Base-by-base conservation (phyloP, 2,329 filamentous ascomycete species). In the Penicillium sp. region DNA sequence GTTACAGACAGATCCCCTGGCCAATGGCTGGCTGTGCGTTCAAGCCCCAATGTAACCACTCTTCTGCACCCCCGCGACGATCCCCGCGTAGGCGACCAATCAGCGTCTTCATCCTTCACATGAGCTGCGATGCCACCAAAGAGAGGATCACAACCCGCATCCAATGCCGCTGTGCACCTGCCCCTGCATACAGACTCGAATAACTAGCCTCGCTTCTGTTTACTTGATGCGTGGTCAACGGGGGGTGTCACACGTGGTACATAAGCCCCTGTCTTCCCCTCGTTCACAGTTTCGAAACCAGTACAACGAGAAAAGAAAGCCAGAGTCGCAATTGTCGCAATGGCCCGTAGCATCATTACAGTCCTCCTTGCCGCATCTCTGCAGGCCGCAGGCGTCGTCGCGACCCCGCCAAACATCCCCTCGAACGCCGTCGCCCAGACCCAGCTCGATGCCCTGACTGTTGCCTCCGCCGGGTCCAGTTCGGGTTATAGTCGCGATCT, bases 401-500 rank as follows among this genome's bases (percentile, higher is more conserved):
- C 65, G 8, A 52, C 80, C 15, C 82, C 83, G 74, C 86, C 89
- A 7, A 86, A 86, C 46, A 86, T 93, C 62, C 91, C 91, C 19
- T 82, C 83, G 5, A 79, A 81, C 0, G 73, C 85, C 1, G 79
- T 79, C 0, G 90, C 90, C 21, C 81, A 83, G 64, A 82, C 80
- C 7, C 82, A 86, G 64, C 85, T 93, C 38, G 80, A 81, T 2
- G 77, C 73, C 30, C 79, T 93, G 56, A 87, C 83, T 0, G 88
- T 91, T 19, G 80, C 82, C 4, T 76, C 84, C 0, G 78, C 84
- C 47, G 84, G 83, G 41, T 82, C 86, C 55, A 82, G 84, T 51
- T 79, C 78, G 63, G 81, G 81, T 21, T 92, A 93, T 77, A 79
- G 83, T 61, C 88, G 91, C 56, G 83, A 86, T 69, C 77, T 88